Percentiles rank a stretch among this genome's conserved stretches.
phyloP scores from a whole-genome alignment of 2,329 filamentous ascomycete genomes.

The Fusarium caatingaense region DNA sequence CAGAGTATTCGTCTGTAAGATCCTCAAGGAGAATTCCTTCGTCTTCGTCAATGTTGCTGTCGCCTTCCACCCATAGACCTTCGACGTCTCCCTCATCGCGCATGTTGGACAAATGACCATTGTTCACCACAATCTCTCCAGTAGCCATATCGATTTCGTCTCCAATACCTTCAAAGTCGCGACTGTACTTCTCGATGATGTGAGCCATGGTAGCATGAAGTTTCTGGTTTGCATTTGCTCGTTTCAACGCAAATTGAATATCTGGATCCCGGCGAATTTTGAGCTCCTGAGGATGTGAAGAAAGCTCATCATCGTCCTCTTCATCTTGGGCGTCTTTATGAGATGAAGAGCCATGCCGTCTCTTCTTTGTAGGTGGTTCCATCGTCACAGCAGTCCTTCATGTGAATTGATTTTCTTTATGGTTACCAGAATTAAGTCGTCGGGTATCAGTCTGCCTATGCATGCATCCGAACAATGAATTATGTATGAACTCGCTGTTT shows the following conservation, averaged over 20 bases:
- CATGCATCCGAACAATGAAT: not conserved
- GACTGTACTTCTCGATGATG: conserved; percentile 90
- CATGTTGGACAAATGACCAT: conserved; percentile 80
- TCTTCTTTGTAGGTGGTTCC: conserved; percentile 71
- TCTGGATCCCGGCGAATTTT: conserved; percentile 48
- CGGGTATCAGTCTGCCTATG: not conserved
- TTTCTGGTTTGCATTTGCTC: conserved; percentile 74
- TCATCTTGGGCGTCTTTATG: conserved; percentile 42
- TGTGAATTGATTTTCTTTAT: not conserved
- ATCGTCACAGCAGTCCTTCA: conserved; percentile 52
- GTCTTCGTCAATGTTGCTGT: conserved; percentile 53
- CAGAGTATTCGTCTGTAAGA: conserved; percentile 40
- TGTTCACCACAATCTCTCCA: conserved; percentile 86
- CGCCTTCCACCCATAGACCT: conserved; percentile 35
- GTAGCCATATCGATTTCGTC: conserved; percentile 91
- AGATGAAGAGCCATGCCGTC: conserved; percentile 62
- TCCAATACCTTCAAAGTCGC: conserved; percentile 83
- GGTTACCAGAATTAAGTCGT: not conserved
- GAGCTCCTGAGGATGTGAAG: conserved; percentile 60
- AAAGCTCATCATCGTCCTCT: conserved; percentile 61
- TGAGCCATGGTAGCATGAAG: conserved; percentile 87
- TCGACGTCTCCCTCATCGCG: conserved; percentile 67
- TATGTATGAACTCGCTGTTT: not conserved
- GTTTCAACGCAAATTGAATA: conserved; percentile 67
- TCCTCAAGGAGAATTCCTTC: conserved; percentile 52